phyloP scores from a whole-genome alignment of 352 stramenopile genomes.

The Phytopythium delawarense region DNA sequence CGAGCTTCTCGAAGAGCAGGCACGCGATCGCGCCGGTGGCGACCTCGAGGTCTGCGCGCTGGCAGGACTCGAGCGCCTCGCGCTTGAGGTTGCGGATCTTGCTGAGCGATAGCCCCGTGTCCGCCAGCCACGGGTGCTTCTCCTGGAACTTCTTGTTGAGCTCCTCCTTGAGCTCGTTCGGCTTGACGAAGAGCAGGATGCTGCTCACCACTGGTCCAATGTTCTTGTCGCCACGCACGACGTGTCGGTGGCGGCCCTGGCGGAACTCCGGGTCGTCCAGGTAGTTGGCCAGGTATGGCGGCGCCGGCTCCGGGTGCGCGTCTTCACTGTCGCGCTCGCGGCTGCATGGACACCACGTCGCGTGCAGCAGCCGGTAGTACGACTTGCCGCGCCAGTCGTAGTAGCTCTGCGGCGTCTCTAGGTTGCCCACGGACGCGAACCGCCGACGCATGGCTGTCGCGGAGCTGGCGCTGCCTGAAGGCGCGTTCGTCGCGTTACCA shows the following conservation, averaged over 20 bases:
- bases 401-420: constrained; percentile 37
- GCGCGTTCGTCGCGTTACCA: constrained; percentile 55
- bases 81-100: constrained; percentile 96
- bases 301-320: constrained; percentile 46
- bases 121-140: constrained; percentile 88
- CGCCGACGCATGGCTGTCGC: constrained; percentile 21
- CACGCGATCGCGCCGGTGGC: constrained; percentile 92
- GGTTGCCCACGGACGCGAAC: constrained; percentile 47
- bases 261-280: constrained; percentile 83
- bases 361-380: constrained; percentile 81
- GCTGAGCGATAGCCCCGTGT: constrained; percentile 90
- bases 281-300: constrained; percentile 71
- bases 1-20: constrained; percentile 97
- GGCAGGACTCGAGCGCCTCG: constrained; percentile 69
- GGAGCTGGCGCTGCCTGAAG: not conserved
- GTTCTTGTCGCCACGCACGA: constrained; percentile 83
- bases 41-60: constrained; percentile 89
- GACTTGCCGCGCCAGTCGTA: constrained; percentile 87
- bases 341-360: constrained; percentile 71
- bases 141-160: constrained; percentile 97
- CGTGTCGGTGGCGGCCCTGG: constrained; percentile 74
- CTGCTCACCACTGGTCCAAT: constrained; percentile 92
- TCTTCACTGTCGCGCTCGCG: constrained; percentile 72
- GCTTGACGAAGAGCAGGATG: constrained; percentile 95
- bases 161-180: constrained; percentile 93